Percentiles rank a stretch among this genome's conserved stretches.
phyloP scores from a whole-genome alignment of 805 yeast genomes.

The Schwanniomyces yamadae region DNA sequence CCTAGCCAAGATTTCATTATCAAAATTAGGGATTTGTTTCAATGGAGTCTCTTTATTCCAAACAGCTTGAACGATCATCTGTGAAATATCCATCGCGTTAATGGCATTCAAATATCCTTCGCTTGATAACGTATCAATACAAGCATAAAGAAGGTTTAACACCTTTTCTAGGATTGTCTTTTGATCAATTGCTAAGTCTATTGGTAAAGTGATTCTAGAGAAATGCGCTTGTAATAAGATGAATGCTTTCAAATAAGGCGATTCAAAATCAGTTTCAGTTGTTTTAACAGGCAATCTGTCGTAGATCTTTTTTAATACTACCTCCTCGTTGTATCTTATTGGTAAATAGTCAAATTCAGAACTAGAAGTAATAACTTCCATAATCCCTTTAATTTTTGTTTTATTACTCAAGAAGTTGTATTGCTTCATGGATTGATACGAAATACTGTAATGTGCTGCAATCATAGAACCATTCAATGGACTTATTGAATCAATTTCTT shows the following conservation, averaged over 20 bases:
- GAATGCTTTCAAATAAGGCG: slow-evolving; percentile 69
- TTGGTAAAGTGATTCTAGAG: slow-evolving; percentile 59
- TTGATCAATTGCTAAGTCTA: slow-evolving; percentile 60
- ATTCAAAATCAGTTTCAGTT: slow-evolving; percentile 35
- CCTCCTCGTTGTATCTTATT: slow-evolving; percentile 60
- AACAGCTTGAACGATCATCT: slow-evolving; percentile 82
- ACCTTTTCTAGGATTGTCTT: slow-evolving; percentile 48
- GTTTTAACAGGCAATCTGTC: slow-evolving; percentile 63
- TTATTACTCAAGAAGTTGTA: slow-evolving; percentile 53
- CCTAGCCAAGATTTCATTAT: slow-evolving; percentile 47
- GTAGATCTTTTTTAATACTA: slow-evolving; percentile 49
- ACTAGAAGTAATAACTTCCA: slow-evolving; percentile 67
- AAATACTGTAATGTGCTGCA: slow-evolving; percentile 68
- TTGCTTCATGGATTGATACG: slow-evolving; percentile 65
- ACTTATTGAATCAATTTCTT: slow-evolving; percentile 39
- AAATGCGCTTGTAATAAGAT: slow-evolving; percentile 79
- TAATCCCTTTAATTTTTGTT: slow-evolving; percentile 57
- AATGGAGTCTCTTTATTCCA: slow-evolving; percentile 81
- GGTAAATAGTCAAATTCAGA: slow-evolving; percentile 68
- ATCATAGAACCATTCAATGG: slow-evolving; percentile 75
- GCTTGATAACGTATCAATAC: slow-evolving; percentile 73
- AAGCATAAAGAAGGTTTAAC: slow-evolving; percentile 57
- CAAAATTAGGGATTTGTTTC: slow-evolving; percentile 75
- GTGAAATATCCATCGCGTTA: slow-evolving; percentile 81
- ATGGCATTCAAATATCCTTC: slow-evolving; percentile 80